Percentiles rank a stretch among this genome's conserved stretches.
Conservation (phyloP, 192 early-diverging fungal species). For the Coemansia sp. region DNA sequence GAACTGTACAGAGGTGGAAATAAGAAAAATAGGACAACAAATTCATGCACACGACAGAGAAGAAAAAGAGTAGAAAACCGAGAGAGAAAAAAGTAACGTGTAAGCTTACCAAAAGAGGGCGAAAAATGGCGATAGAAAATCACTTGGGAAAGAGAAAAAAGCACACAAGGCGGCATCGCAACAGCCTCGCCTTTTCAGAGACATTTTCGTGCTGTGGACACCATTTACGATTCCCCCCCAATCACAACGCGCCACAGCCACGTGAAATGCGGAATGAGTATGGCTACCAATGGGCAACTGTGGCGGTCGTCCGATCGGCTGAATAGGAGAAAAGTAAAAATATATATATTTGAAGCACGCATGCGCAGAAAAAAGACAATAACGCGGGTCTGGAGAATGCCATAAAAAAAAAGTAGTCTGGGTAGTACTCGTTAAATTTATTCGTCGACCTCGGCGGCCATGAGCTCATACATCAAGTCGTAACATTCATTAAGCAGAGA, state of each 20-base stretch:
- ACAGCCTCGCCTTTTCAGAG: background rate
- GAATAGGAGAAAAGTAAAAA: conserved; percentile 1
- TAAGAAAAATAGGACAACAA: conserved; percentile 1
- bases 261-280: conserved; percentile 1
- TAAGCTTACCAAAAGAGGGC: conserved; percentile 36
- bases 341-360: background rate
- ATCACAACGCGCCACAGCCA: conserved; percentile 2
- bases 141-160: conserved; percentile 11
- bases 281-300: background rate
- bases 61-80: conserved; percentile 8
- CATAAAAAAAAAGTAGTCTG: background rate
- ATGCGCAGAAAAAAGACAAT: conserved; percentile 10
- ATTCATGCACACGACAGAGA: conserved; percentile 6
- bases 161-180: background rate
- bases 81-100: conserved; percentile 4
- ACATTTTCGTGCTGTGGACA: conserved; percentile 2
- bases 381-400: background rate
- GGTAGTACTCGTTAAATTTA: conserved; percentile 11
- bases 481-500: conserved; percentile 87
- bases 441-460: conserved; percentile 58
- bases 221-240: background rate
- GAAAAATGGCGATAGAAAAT: conserved; percentile 7
- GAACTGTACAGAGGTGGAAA: background rate
- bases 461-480: conserved; percentile 76
- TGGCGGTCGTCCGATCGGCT: background rate